Conservation (phyloP, 2,329 filamentous ascomycete genomes). For the Fusarium nygamai region DNA sequence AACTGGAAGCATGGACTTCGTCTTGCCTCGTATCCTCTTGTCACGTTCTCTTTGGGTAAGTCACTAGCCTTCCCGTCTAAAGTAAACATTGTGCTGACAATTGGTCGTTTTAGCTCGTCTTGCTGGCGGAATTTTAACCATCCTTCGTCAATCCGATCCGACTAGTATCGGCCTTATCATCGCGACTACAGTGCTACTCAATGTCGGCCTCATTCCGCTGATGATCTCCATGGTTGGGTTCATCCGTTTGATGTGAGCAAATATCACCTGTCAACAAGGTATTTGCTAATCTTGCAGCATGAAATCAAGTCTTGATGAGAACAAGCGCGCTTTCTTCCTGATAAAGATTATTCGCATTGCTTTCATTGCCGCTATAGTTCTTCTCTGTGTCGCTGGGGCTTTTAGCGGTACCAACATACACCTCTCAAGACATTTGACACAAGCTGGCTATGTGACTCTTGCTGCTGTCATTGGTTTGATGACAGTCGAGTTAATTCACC, state of each 20-base stretch:
- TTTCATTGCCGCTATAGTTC: neutral
- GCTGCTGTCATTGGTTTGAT: neutral
- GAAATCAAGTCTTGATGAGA: neutral
- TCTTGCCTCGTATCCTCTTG: neutral
- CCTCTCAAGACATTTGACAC: neutral
- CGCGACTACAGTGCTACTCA: neutral
- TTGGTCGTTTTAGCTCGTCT: neutral
- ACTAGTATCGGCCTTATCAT: neutral
- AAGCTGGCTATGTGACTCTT: neutral
- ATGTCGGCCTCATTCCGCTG: neutral
- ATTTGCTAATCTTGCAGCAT: neutral
- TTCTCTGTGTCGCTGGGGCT: neutral
- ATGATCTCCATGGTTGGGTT: neutral
- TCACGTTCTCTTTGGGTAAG: neutral
- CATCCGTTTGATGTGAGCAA: neutral
- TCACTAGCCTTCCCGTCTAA: accelerated
- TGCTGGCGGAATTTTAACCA: neutral
- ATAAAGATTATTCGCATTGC: neutral
- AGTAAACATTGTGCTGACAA: accelerated
- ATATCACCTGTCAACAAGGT: accelerated
- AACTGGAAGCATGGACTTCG: neutral
- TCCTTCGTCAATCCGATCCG: neutral
- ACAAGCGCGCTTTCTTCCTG: neutral
- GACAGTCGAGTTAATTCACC: neutral
- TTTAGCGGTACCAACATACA: neutral